These are phyloP conservation scores for Leccinum barrowsii DNA, from an alignment of 768 basidiomycete species.

Conservation along the genomic window DNA sequence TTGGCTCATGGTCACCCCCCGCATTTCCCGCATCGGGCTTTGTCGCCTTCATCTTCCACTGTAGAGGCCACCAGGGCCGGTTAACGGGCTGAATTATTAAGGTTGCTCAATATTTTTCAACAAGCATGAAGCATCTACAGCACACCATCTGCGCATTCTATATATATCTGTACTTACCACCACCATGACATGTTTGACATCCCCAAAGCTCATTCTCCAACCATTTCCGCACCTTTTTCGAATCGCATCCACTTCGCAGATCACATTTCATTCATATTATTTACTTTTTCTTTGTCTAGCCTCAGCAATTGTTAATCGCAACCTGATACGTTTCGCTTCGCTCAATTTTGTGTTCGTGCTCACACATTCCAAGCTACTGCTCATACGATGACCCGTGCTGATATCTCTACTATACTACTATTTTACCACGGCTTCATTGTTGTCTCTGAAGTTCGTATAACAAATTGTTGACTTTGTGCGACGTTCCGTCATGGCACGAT, in stretches of 20 bases:
- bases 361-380: slow-evolving; percentile 26
- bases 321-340: slow-evolving; percentile 16
- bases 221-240: slow-evolving; percentile 18
- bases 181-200: slow-evolving; percentile 34
- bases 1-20: slow-evolving; percentile 33
- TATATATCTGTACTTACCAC: slow-evolving; percentile 39
- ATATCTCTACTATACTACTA: slow-evolving; percentile 35
- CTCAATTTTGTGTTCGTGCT: slow-evolving; percentile 17
- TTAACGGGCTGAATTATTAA: slow-evolving; percentile 38
- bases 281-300: slow-evolving; percentile 20
- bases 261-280: slow-evolving; percentile 26
- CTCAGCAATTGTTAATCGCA: slow-evolving; percentile 32
- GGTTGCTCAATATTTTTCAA: slow-evolving; percentile 36
- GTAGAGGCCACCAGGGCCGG: slow-evolving; percentile 38
- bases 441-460: slow-evolving; percentile 21
- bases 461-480: slow-evolving; percentile 2
- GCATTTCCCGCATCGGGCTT: slow-evolving; percentile 38
- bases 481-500: slow-evolving; percentile 14
- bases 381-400: slow-evolving; percentile 27
- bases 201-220: slow-evolving; percentile 27
- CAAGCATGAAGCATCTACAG: slow-evolving; percentile 39
- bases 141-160: slow-evolving; percentile 39
- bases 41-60: slow-evolving; percentile 37
- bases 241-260: slow-evolving; percentile 29
- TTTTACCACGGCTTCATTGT: slow-evolving; percentile 24